Evolutionary conservation across 129 eudicot species (phyloP).

Genomic region (Heracleum sosnowskyi): DNA sequence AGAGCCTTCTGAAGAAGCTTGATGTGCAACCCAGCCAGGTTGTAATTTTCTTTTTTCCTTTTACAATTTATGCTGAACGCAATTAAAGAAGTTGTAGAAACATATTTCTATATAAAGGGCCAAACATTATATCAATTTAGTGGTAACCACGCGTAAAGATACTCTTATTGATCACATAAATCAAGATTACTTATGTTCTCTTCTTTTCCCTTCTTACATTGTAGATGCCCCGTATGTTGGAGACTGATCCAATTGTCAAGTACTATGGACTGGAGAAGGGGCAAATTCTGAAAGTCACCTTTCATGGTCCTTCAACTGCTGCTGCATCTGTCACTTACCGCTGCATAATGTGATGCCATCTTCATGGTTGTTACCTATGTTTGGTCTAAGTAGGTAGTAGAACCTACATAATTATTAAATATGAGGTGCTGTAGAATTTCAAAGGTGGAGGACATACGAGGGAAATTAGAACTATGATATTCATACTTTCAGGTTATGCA

Average conservation of each 20-base stretch:
- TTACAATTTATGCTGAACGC: not conserved
- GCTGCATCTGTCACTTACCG: constrained; percentile 32
- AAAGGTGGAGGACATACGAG: no score
- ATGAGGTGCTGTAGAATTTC: no score
- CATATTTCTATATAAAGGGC: no score
- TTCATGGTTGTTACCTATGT: not conserved
- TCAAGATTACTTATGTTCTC: not conserved
- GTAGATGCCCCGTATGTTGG: constrained; percentile 45
- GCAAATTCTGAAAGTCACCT: constrained; percentile 30
- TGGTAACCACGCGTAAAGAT: no score
- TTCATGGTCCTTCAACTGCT: constrained; percentile 24
- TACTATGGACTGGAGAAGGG: constrained; percentile 50
- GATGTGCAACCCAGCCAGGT: constrained; percentile 46
- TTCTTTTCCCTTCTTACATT: not conserved
- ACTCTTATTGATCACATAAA: not conserved
- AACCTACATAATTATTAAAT: no score
- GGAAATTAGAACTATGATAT: no score
- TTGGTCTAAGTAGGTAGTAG: no score
- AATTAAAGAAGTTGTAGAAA: not conserved
- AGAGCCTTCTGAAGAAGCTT: constrained; percentile 37
- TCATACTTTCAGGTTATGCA: not conserved
- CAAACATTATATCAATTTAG: no score
- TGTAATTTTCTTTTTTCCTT: no score
- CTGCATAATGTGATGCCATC: constrained; percentile 24
- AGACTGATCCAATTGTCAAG: constrained; percentile 46